Base-by-base conservation (phyloP, 495 filamentous ascomycete genomes). In the Monascus purpureus region DNA sequence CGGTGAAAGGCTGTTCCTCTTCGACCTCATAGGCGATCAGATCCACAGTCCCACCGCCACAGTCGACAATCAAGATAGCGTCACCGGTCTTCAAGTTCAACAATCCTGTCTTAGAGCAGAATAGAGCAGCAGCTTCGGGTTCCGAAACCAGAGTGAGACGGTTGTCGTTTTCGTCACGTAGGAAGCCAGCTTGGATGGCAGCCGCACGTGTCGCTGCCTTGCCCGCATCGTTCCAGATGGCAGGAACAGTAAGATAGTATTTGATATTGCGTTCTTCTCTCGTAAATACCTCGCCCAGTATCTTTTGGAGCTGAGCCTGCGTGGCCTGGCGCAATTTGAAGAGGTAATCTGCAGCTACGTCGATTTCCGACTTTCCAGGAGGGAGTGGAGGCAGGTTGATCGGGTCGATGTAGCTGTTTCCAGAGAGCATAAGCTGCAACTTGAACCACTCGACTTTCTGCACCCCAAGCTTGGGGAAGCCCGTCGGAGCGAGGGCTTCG, bases 401-500 rank as follows among this genome's bases (percentile, higher is more conserved):
- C 19, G 77, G 80, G 38, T 84, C 80, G 38, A 84, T 82, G 49
- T 84, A 84, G 3, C 78, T 84, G 47, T 82, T 83, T 32, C 79
- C 79, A 12, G 75, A 80, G 12, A 82, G 65, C 79, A 84, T 84
- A 35, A 84, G 67, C 50, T 84, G 79, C 12, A 82, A 66, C 55
- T 84, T 84, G 60, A 84, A 84, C 79, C 79, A 84, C 55, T 84
- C 79, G 8, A 84, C 79, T 52, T 84, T 84, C 50, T 82, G 79
- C 33, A 84, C 79, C 23, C 78, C 77, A 33, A 73, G 75, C 47
- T 82, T 84, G 8, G 79, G 79, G 51, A 82, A 84, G 31, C 79
- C 79, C 25, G 79, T 83, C 16, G 80, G 79, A 32, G 79, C 79
- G 33, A 84, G 61, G 16, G 79, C 79, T 46, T 84, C 79, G 17